Evolutionary conservation across 805 yeast species (phyloP).

Genomic region (Blastobotrys peoriensis): DNA sequence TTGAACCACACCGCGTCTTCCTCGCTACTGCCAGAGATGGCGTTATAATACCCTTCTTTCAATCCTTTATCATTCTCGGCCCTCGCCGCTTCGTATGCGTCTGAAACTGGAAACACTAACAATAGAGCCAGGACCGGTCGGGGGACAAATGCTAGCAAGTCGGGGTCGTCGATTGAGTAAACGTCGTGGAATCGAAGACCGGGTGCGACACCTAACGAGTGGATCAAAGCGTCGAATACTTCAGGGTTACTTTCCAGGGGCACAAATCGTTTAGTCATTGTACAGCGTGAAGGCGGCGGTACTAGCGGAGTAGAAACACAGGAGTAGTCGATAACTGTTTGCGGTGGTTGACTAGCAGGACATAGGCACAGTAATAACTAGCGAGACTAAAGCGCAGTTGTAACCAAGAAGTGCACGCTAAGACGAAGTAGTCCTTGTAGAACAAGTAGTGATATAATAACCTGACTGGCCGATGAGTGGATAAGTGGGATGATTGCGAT

Average conservation of each 20-base stretch:
- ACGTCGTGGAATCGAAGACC: constrained; percentile 68
- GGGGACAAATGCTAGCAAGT: constrained; percentile 72
- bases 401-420: too few species aligned
- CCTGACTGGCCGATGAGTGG: too few species aligned
- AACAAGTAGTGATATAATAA: too few species aligned
- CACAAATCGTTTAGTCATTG: constrained; percentile 36
- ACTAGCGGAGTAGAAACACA: too few species aligned
- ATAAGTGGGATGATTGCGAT: too few species aligned
- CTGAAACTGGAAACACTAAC: constrained; percentile 76
- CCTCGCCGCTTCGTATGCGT: constrained; percentile 49
- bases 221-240: constrained; percentile 66
- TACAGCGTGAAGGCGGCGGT: background rate
- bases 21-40: constrained; percentile 16
- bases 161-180: constrained; percentile 77
- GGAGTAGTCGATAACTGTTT: too few species aligned
- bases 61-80: constrained; percentile 33
- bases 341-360: too few species aligned
- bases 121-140: constrained; percentile 72
- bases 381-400: too few species aligned
- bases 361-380: too few species aligned
- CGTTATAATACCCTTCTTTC: constrained; percentile 27
- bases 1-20: constrained; percentile 59
- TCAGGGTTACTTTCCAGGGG: constrained; percentile 91
- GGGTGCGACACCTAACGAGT: constrained; percentile 58
- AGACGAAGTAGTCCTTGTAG: too few species aligned